Evolutionary conservation across 176 grass and related monocot species (phyloP).

Genomic region (Tillandsia fasciculata): DNA sequence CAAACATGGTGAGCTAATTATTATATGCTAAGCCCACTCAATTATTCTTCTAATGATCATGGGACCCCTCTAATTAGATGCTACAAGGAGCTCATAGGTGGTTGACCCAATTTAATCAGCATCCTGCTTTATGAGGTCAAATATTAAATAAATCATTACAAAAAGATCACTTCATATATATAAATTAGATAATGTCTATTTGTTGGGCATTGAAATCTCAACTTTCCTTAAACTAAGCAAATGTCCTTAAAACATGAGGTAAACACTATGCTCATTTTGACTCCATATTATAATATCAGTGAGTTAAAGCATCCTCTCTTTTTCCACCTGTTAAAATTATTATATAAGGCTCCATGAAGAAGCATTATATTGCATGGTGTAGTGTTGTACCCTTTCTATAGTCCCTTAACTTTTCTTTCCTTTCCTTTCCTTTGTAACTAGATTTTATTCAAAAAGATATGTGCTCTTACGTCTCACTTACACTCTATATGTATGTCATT

Average conservation of each 20-base stretch:
- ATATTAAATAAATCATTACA: conserved; percentile 22
- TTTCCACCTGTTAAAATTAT: not conserved
- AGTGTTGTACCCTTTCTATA: conserved; percentile 1
- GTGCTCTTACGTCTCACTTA: no score
- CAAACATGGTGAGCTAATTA: no score
- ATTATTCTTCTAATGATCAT: no score
- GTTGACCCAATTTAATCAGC: conserved; percentile 20
- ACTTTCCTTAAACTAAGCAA: conserved; percentile 20
- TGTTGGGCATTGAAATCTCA: conserved; percentile 13
- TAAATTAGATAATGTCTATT: conserved; percentile 13
- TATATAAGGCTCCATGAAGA: conserved; percentile 7
- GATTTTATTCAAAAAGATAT: no score
- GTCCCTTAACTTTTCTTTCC: not conserved
- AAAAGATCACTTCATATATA: conserved; percentile 11
- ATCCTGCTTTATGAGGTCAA: conserved; percentile 14
- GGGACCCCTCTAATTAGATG: not conserved
- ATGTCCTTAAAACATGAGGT: conserved; percentile 14
- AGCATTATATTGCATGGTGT: not conserved
- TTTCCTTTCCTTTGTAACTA: not conserved
- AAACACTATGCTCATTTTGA: not conserved
- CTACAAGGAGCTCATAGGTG: conserved; percentile 16
- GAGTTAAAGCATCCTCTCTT: conserved; percentile 1
- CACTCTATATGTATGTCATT: no score
- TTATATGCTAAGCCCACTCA: no score
- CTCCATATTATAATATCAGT: not conserved